Base-by-base conservation (phyloP, 371 early-diverging fungal genomes). In the Mycotypha africana region DNA sequence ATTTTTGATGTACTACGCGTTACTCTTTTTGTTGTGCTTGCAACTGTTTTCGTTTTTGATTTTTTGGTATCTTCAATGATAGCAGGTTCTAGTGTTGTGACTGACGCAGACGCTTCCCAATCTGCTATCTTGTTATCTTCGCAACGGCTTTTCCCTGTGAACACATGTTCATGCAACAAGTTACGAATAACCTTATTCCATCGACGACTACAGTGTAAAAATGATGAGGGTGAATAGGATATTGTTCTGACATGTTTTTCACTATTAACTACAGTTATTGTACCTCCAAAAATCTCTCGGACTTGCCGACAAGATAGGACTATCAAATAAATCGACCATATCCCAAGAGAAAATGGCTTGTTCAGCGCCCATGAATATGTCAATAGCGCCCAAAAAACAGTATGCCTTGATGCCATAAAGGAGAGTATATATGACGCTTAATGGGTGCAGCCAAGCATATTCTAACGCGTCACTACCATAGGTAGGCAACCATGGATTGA, bases 241-340 rank as follows among this genome's bases (percentile, higher is more conserved):
- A n/a, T n/a, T n/a, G n/a, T n/a, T n/a, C n/a, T n/a, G n/a, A n/a
- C n/a, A n/a, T n/a, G n/a, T n/a, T n/a, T n/a, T n/a, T n/a, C n/a
- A n/a, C n/a, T n/a, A n/a, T n/a, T n/a, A n/a, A n/a, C n/a, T n/a
- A n/a, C n/a, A n/a, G n/a, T n/a, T n/a, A n/a, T 11, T 28, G 5
- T 62, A 67, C 67, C 67, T 58, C 70, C 70, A 69, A 24, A 69
- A 69, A 46, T 69, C 70, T 20, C 51, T 49, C 36, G 66, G 70
- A 42, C 66, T 65, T 16, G 36, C 17, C 14, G 70, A 44, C 17
- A 70, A 24, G 5, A 65, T 49, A 35, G 70, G 70, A 2, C 58
- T 60, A 38, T 65, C 24, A 26, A 63, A 63, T 3, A 60, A 21
- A 14, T 60, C 51, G 6, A 66, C 41, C 25, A 58, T 43, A 2